A percentile compares a stretch with the other conserved stretches of the same genome.
phyloP scores from a whole-genome alignment of 2,329 filamentous ascomycete genomes.

The Hymenoscyphus occultus region DNA sequence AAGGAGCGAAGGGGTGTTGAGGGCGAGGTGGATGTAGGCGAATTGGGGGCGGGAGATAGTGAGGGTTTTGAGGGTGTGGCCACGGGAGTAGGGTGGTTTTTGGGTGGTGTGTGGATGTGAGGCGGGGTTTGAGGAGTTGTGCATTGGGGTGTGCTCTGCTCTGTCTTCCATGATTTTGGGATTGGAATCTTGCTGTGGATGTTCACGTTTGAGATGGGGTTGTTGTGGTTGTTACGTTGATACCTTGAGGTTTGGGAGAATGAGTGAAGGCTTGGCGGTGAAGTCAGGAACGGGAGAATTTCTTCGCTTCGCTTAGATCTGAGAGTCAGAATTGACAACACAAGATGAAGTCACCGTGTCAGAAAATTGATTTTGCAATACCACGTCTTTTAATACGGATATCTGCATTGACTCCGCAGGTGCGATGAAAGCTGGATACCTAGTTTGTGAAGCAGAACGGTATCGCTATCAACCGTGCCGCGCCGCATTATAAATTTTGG shows the following conservation, averaged over 20 bases:
- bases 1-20: slow-evolving; percentile 39
- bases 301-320: not conserved
- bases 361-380: not conserved
- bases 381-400: too few relatives aligned
- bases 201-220: not conserved
- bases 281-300: too few relatives aligned
- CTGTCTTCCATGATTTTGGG: not conserved
- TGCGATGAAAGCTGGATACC: too few relatives aligned
- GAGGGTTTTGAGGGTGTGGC: slow-evolving; percentile 48
- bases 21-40: slow-evolving; percentile 56
- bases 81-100: slow-evolving; percentile 21
- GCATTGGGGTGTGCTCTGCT: not conserved
- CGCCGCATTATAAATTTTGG: not conserved
- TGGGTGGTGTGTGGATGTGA: slow-evolving; percentile 8
- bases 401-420: too few relatives aligned
- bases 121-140: not conserved
- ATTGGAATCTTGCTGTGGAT: not conserved
- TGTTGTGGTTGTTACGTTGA: not conserved
- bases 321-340: not conserved
- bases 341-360: not conserved
- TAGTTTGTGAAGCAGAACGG: too few relatives aligned
- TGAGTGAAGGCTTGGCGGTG: too few relatives aligned
- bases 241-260: too few relatives aligned
- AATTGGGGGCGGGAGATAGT: slow-evolving; percentile 52
- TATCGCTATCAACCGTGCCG: not conserved